These are phyloP conservation scores for Yamadazyma trypodendri DNA, from an alignment of 1,139 yeast species.

Conservation along the genomic window DNA sequence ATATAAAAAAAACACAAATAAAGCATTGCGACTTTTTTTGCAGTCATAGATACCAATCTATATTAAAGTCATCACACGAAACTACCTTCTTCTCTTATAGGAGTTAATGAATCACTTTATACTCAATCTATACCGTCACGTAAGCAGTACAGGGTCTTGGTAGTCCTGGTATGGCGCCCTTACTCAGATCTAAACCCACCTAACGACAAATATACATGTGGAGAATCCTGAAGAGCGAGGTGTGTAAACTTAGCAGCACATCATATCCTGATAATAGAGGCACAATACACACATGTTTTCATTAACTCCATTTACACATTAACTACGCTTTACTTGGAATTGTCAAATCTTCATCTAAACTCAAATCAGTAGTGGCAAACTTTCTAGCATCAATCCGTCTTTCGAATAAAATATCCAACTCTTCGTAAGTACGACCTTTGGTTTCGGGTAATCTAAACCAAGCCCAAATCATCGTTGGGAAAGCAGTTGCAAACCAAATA, in stretches of 20 bases:
- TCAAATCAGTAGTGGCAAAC: conserved; percentile 14
- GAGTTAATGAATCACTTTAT: too few species aligned
- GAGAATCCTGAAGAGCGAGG: background rate
- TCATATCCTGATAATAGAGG: background rate
- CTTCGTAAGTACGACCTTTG: conserved; percentile 23
- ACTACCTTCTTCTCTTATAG: too few species aligned
- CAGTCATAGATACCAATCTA: too few species aligned
- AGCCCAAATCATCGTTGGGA: conserved; percentile 24
- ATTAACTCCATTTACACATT: background rate
- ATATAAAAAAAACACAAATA: too few species aligned
- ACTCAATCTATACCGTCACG: too few species aligned
- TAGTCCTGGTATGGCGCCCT: too few species aligned
- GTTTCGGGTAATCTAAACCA: conserved; percentile 25
- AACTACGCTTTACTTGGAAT: background rate
- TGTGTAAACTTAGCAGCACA: background rate
- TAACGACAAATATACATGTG: too few species aligned
- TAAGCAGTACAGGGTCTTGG: too few species aligned
- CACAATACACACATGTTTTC: background rate
- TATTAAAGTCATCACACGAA: too few species aligned
- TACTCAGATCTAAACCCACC: too few species aligned
- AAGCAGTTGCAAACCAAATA: conserved; percentile 42
- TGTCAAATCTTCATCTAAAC: conserved; percentile 11
- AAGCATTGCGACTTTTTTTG: too few species aligned
- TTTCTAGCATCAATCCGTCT: conserved; percentile 20
- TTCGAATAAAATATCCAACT: conserved; percentile 24